Conservation (phyloP, 176 grass and related monocot species). For the Aegilops sharonensis region DNA sequence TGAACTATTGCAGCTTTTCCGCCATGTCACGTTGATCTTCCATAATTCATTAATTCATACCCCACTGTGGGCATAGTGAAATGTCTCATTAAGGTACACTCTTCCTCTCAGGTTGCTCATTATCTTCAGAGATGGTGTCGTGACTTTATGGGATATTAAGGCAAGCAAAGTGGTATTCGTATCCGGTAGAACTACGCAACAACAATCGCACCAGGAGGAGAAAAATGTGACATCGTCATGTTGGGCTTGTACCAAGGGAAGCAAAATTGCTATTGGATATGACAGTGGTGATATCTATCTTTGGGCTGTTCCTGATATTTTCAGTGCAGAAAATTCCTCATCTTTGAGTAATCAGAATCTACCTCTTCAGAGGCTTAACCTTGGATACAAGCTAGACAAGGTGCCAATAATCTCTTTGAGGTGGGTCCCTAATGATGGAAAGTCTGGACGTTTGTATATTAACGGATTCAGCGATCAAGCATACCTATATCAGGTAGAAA, state of each 20-base stretch:
- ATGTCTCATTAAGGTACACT: conserved; percentile 23
- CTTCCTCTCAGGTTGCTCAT: conserved; percentile 70
- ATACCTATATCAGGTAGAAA: conserved; percentile 62
- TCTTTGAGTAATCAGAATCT: conserved; percentile 45
- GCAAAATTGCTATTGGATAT: conserved; percentile 85
- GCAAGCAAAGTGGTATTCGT: conserved; percentile 61
- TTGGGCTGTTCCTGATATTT: conserved; percentile 65
- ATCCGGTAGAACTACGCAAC: conserved; percentile 60
- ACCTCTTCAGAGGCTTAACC: conserved; percentile 89
- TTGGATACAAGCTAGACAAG: conserved; percentile 90
- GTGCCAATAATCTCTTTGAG: conserved; percentile 69
- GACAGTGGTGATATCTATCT: conserved; percentile 79
- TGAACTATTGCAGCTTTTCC: neutral
- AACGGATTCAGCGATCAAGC: conserved; percentile 69
- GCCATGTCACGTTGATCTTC: neutral
- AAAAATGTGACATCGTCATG: conserved; percentile 71
- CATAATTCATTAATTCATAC: neutral
- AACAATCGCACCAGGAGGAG: conserved; percentile 57
- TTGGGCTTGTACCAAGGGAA: conserved; percentile 77
- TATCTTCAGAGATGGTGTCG: conserved; percentile 83
- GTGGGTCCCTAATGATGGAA: conserved; percentile 62
- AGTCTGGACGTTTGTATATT: conserved; percentile 67
- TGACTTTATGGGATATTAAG: conserved; percentile 87
- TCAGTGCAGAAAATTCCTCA: conserved; percentile 37
- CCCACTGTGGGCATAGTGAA: neutral